These are phyloP conservation scores for Aspergillus quadricinctus DNA, from an alignment of 2,329 filamentous ascomycete genomes.

Conservation along the genomic window DNA sequence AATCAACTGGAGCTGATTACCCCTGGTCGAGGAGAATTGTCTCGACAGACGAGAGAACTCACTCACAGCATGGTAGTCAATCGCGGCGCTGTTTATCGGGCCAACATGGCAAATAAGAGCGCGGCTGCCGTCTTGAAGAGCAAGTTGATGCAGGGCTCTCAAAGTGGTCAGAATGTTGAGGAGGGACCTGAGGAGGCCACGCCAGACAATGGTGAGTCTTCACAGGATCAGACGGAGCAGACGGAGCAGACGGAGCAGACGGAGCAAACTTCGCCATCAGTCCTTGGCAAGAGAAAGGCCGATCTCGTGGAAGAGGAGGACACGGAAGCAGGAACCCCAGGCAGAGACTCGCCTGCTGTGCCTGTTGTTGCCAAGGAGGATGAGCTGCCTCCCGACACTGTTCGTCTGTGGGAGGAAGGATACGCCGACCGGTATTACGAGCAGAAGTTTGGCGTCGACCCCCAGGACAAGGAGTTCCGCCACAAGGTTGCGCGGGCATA, in stretches of 20 bases:
- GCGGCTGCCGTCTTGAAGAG: slow-evolving; percentile 85
- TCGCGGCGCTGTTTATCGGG: slow-evolving; percentile 59
- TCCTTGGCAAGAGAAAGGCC: slow-evolving; percentile 59
- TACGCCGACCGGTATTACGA: slow-evolving; percentile 96
- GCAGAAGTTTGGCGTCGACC: slow-evolving; percentile 85
- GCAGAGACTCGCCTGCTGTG: slow-evolving; percentile 53
- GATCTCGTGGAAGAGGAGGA: slow-evolving; percentile 61
- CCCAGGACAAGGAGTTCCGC: slow-evolving; percentile 78
- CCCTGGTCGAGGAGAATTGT: slow-evolving; percentile 51
- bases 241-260: slow-evolving; percentile 24
- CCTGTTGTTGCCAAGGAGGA: slow-evolving; percentile 51
- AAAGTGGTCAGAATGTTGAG: slow-evolving; percentile 11
- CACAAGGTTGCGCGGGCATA: slow-evolving; percentile 87
- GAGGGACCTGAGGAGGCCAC: slow-evolving; percentile 23
- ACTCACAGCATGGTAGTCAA: slow-evolving; percentile 89
- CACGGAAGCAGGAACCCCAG: slow-evolving; percentile 53
- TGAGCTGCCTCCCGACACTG: slow-evolving; percentile 69
- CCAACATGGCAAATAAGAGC: slow-evolving; percentile 85
- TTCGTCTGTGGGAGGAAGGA: slow-evolving; percentile 90
- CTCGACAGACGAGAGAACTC: slow-evolving; percentile 56
- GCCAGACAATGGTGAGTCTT: slow-evolving; percentile 22
- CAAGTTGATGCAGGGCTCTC: slow-evolving; percentile 57
- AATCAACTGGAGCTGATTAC: slow-evolving; percentile 54
- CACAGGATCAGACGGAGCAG: slow-evolving; percentile 21
- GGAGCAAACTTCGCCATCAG: slow-evolving; percentile 30